phyloP scores from a whole-genome alignment of 1,284 basidiomycete genomes.

The Vanrija humicola region DNA sequence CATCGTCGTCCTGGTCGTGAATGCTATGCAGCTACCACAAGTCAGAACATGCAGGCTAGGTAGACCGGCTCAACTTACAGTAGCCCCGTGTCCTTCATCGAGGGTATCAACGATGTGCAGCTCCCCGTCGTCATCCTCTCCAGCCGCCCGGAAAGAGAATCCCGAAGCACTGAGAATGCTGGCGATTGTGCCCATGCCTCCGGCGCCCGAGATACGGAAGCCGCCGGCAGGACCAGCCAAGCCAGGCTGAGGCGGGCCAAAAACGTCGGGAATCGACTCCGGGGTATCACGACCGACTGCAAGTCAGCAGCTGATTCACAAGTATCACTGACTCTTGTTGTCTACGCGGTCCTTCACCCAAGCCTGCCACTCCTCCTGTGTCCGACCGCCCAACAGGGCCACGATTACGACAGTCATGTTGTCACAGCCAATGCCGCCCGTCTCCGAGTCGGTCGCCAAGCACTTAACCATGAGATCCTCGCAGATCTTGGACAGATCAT shows the following conservation, averaged over 20 bases:
- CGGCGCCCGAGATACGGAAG: conserved; percentile 38
- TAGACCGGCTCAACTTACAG: not conserved
- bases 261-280: conserved; percentile 48
- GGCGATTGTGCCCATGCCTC: conserved; percentile 45
- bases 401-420: conserved; percentile 98
- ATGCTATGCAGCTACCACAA: not conserved
- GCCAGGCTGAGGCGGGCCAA: conserved; percentile 28
- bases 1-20: conserved; percentile 47
- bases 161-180: conserved; percentile 44
- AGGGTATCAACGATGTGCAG: conserved; percentile 23
- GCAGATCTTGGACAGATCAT: conserved; percentile 73
- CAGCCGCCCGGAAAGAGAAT: conserved; percentile 38
- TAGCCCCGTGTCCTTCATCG: not conserved
- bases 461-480: conserved; percentile 91
- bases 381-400: conserved; percentile 79
- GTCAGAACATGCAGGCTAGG: not conserved
- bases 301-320: not conserved
- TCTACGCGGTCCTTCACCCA: conserved; percentile 88
- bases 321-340: conserved; percentile 60
- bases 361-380: conserved; percentile 85
- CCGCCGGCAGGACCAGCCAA: conserved; percentile 28
- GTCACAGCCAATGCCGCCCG: conserved; percentile 94
- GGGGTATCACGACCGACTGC: conserved; percentile 57
- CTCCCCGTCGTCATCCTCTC: conserved; percentile 41
- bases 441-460: conserved; percentile 87